phyloP scores from a whole-genome alignment of 2,329 filamentous ascomycete species.

The Penicillium sp. region DNA sequence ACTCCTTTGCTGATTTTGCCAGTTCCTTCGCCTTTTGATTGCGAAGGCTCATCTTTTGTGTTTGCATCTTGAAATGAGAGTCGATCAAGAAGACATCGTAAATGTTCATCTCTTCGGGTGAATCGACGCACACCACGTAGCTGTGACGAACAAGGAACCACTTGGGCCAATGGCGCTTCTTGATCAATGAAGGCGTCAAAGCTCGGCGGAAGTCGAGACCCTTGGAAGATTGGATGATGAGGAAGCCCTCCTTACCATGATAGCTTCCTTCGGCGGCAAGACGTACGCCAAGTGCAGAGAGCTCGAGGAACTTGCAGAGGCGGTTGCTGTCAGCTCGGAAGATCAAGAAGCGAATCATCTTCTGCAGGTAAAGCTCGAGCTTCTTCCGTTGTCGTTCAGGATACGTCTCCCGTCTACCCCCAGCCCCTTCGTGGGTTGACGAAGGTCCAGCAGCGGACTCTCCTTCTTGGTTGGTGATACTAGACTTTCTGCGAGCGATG shows the following conservation, averaged over 20 bases:
- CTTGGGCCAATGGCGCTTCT: conserved; percentile 82
- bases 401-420: conserved; percentile 59
- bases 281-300: conserved; percentile 90
- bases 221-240: conserved; percentile 89
- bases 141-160: conserved; percentile 99
- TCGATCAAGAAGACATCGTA: conserved; percentile 99
- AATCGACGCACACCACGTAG: conserved; percentile 98
- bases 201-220: conserved; percentile 83
- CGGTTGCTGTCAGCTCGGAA: conserved; percentile 95
- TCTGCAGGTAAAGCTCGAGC: conserved; percentile 85
- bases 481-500: conserved; percentile 62
- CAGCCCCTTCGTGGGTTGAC: conserved; percentile 36
- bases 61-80: conserved; percentile 77
- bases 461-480: conserved; percentile 46
- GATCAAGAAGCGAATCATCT: conserved; percentile 95
- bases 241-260: conserved; percentile 93
- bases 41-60: conserved; percentile 62
- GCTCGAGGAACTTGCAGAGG: conserved; percentile 90
- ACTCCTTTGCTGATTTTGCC: conserved; percentile 65
- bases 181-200: conserved; percentile 75
- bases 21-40: conserved; percentile 59
- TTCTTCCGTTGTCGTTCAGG: conserved; percentile 81
- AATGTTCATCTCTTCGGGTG: conserved; percentile 96
- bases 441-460: conserved; percentile 39
- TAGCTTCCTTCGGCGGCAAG: conserved; percentile 95